phyloP scores from a whole-genome alignment of 495 filamentous ascomycete genomes.

The Daldinia decipiens region DNA sequence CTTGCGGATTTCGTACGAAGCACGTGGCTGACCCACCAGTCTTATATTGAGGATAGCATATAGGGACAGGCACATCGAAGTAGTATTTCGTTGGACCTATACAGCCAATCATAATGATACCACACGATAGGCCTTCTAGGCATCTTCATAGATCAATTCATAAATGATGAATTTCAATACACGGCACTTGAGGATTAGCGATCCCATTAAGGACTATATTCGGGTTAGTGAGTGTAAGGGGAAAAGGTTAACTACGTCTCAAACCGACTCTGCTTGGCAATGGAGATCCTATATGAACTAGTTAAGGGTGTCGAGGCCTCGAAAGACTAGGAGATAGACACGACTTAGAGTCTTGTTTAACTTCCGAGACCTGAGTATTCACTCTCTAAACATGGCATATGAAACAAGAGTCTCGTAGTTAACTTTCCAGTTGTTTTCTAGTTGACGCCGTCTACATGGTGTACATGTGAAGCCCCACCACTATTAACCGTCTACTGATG shows the following conservation, averaged over 20 bases:
- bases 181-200: not conserved
- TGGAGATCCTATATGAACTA: no score
- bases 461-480: slow-evolving; percentile 15
- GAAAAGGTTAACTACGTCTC: not conserved
- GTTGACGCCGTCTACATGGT: slow-evolving; percentile 32
- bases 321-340: no score
- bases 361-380: no score
- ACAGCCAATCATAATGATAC: slow-evolving; percentile 13
- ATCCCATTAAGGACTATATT: not conserved
- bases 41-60: slow-evolving; percentile 7
- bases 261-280: no score
- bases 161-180: slow-evolving; percentile 8
- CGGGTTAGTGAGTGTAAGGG: not conserved
- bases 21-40: not conserved
- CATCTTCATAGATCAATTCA: not conserved
- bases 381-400: no score
- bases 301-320: no score
- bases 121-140: slow-evolving; percentile 1
- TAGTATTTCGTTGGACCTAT: slow-evolving; percentile 8
- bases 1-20: slow-evolving; percentile 4
- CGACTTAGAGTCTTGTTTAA: no score
- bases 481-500: slow-evolving; percentile 2
- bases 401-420: not conserved
- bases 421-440: slow-evolving; percentile 6
- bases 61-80: slow-evolving; percentile 1